Percentiles rank a stretch among this genome's conserved stretches.
These are phyloP conservation scores for Pterula multifida DNA, from an alignment of 1,284 basidiomycete genomes.

Conservation along the genomic window DNA sequence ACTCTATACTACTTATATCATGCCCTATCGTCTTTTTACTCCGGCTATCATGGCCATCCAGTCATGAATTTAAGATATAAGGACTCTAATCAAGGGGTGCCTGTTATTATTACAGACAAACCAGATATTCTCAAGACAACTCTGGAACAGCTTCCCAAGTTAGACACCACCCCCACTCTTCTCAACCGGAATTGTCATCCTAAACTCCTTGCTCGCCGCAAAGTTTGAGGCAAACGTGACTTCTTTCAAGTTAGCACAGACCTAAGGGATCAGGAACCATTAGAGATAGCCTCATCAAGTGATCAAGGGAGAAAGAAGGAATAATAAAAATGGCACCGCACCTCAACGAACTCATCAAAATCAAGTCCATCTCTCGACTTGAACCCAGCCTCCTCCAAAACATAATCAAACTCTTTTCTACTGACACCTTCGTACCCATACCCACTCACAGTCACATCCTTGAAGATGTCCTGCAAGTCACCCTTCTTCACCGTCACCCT, in stretches of 20 bases:
- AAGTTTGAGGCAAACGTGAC: constrained; percentile 47
- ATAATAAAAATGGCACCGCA: constrained; percentile 20
- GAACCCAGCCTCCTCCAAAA: constrained; percentile 68
- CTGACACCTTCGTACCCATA: constrained; percentile 38
- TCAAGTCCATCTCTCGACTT: constrained; percentile 40
- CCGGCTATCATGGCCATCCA: too few relatives aligned
- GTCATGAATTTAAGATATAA: too few relatives aligned
- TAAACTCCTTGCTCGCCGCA: constrained; percentile 24
- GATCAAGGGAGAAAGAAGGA: constrained; percentile 9
- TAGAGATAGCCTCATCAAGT: too few relatives aligned
- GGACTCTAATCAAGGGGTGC: too few relatives aligned
- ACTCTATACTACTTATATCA: too few relatives aligned
- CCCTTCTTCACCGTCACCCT: constrained; percentile 16
- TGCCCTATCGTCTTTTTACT: too few relatives aligned
- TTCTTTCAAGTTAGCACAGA: constrained; percentile 76
- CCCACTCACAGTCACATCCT: constrained; percentile 34
- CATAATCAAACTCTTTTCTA: constrained; percentile 54
- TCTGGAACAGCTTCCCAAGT: too few relatives aligned
- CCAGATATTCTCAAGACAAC: too few relatives aligned
- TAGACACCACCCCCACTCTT: constrained; percentile 77
- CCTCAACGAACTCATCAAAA: constrained; percentile 76
- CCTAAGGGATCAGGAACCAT: constrained; percentile 27
- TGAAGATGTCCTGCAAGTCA: constrained; percentile 25
- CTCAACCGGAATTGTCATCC: constrained; percentile 70
- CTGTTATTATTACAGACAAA: too few relatives aligned